These are phyloP conservation scores for Anisodus acutangulus DNA, from an alignment of 257 asterid species.

Conservation along the genomic window DNA sequence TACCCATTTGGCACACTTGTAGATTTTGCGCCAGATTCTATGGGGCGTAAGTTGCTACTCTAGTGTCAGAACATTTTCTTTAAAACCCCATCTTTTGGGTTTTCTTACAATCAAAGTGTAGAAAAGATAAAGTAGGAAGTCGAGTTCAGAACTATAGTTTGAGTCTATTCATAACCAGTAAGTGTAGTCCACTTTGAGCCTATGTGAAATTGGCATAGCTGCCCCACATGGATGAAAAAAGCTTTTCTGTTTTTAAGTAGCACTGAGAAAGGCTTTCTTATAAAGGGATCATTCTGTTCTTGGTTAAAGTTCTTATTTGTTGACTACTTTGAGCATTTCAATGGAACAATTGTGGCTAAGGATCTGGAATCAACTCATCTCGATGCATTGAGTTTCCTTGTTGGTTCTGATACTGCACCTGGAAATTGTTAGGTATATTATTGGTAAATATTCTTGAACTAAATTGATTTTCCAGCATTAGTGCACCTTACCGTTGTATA, in stretches of 20 bases:
- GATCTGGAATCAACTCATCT: not conserved
- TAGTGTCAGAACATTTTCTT: not conserved
- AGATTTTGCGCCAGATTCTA: conserved; percentile 90
- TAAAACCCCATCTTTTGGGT: not conserved
- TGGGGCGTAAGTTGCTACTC: conserved; percentile 61
- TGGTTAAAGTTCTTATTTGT: conserved; percentile 16
- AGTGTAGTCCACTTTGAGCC: not conserved
- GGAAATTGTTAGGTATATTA: conserved; percentile 13
- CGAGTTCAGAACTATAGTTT: not conserved
- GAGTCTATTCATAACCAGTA: not conserved
- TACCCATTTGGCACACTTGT: conserved; percentile 97
- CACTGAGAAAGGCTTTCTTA: not conserved
- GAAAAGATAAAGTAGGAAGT: not conserved
- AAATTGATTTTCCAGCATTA: not conserved
- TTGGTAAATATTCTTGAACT: conserved; percentile 1
- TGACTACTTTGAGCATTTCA: not conserved
- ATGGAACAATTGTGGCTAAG: not conserved
- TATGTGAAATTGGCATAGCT: not conserved
- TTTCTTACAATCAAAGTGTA: not conserved
- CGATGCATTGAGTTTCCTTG: not conserved
- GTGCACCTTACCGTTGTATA: not conserved
- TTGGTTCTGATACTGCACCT: not conserved
- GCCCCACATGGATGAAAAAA: not conserved
- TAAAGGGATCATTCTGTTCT: not conserved
- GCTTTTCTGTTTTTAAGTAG: not conserved